Evolutionary conservation across 2,329 filamentous ascomycete genomes (phyloP), one percentile per base, ranked within the genome.

Genomic region (Chaetomium sp.): DNA sequence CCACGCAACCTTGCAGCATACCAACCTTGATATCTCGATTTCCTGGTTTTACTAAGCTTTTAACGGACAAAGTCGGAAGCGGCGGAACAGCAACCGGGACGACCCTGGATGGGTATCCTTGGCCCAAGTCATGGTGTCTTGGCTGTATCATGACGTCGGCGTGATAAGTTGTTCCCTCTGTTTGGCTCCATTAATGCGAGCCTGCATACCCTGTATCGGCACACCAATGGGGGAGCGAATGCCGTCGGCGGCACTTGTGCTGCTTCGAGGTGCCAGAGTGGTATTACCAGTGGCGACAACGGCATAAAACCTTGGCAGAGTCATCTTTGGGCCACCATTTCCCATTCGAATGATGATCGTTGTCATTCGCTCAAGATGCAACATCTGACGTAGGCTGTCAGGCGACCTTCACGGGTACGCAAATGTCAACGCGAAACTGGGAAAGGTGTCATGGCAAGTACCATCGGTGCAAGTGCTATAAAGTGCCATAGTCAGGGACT

Each of bases 251-350:
- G 59, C 59, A 61, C 59, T 35, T n/a, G 7, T 6, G 5, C 13
- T n/a, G 38, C 21, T 9, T 9, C 27, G 31, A 61, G 10, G 16
- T 33, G n/a, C n/a, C n/a, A n/a, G n/a, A 49, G 33, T 56, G 38
- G 50, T 38, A n/a, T 60, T 9, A 8, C 16, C 2, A 9, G 33
- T 6, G 19, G 29, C 31, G 19, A 9, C 42, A 6, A 35, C 4
- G 25, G 12, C 27, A 33, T n/a, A 61, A 38, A 33, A 61, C n/a
- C 58, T 51, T 61, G 59, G 50, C 59, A 61, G 21, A 42, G 7
- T 42, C 38, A 42, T 1, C 6, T 42, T 19, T 42, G 23, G 7
- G 19, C 23, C 59, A 29, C 13, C 35, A 35, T 21, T 6, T 10
- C 35, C 45, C 38, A 7, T 42, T 31, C 31, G 51, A 42, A 49